A percentile compares a stretch with the other conserved stretches of the same genome.
Evolutionary conservation across 805 yeast genomes (phyloP).

Genomic region (Ogataea ganodermae): DNA sequence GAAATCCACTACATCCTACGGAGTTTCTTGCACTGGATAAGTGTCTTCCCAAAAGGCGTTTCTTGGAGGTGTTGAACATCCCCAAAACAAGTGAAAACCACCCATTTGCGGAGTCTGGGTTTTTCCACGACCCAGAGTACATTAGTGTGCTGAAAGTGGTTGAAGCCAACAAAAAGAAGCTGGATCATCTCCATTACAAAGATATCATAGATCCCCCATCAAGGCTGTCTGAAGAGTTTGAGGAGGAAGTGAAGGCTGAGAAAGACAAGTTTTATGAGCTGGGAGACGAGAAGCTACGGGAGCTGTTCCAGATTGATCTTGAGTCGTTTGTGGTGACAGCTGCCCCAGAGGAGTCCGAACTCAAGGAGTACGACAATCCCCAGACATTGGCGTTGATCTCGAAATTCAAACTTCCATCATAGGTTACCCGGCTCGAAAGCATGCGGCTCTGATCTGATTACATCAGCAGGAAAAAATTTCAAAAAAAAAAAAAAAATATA

Average conservation of each 20-base stretch:
- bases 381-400: slow-evolving; percentile 28
- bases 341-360: slow-evolving; percentile 10
- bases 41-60: slow-evolving; percentile 66
- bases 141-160: slow-evolving; percentile 25
- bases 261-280: slow-evolving; percentile 10
- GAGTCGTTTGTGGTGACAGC: slow-evolving; percentile 28
- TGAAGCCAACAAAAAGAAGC: slow-evolving; percentile 15
- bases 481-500: slow-evolving; percentile 8
- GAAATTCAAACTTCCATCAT: slow-evolving; percentile 19
- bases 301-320: slow-evolving; percentile 19
- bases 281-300: slow-evolving; percentile 7
- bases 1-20: slow-evolving; percentile 30
- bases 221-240: slow-evolving; percentile 16
- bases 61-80: slow-evolving; percentile 53
- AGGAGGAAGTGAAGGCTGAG: slow-evolving; percentile 15
- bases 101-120: slow-evolving; percentile 23
- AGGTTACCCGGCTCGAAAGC: slow-evolving; percentile 1
- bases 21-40: slow-evolving; percentile 82
- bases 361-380: slow-evolving; percentile 27
- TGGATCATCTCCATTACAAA: slow-evolving; percentile 15
- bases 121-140: slow-evolving; percentile 43
- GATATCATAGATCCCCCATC: slow-evolving; percentile 19
- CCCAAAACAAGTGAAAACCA: slow-evolving; percentile 29
- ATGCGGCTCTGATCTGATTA: not conserved
- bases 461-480: slow-evolving; percentile 1